Conservation (phyloP, 2,329 filamentous ascomycete genomes). For the Orbilia quercus region DNA sequence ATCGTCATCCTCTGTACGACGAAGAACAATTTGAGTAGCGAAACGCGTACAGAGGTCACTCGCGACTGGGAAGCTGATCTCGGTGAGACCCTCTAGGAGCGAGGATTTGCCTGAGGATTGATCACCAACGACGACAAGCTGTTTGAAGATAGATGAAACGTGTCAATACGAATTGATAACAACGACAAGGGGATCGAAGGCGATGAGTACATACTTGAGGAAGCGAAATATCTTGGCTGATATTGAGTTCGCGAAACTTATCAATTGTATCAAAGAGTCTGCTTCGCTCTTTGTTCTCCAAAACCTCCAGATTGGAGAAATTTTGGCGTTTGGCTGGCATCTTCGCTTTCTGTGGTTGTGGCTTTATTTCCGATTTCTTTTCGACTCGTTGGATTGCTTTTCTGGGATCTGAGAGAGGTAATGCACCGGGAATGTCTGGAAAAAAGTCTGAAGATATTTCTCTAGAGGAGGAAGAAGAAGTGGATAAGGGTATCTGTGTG, state of each 20-base stretch:
- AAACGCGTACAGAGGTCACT: conserved; percentile 60
- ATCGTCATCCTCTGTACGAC: conserved; percentile 54
- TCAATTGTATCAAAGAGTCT: conserved; percentile 57
- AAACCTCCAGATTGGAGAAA: conserved; percentile 29
- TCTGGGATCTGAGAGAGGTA: not conserved
- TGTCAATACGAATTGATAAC: too few species aligned
- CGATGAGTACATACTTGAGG: conserved; percentile 57
- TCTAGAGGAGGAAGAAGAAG: not conserved
- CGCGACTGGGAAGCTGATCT: conserved; percentile 59
- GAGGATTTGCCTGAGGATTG: conserved; percentile 60
- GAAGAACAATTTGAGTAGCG: conserved; percentile 60
- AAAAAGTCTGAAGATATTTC: not conserved
- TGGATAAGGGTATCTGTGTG: not conserved
- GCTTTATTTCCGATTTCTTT: not conserved
- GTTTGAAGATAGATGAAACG: not conserved
- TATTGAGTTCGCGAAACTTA: conserved; percentile 58
- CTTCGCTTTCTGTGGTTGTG: not conserved
- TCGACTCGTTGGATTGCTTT: not conserved
- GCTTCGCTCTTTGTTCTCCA: conserved; percentile 21
- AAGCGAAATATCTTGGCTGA: conserved; percentile 59
- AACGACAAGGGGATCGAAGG: too few species aligned
- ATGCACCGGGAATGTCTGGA: conserved; percentile 4
- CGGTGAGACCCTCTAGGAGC: conserved; percentile 59
- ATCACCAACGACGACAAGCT: conserved; percentile 60
- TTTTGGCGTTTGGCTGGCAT: conserved; percentile 11